These are phyloP conservation scores for Senna tora DNA, from an alignment of 306 rosid species.

Conservation along the genomic window DNA sequence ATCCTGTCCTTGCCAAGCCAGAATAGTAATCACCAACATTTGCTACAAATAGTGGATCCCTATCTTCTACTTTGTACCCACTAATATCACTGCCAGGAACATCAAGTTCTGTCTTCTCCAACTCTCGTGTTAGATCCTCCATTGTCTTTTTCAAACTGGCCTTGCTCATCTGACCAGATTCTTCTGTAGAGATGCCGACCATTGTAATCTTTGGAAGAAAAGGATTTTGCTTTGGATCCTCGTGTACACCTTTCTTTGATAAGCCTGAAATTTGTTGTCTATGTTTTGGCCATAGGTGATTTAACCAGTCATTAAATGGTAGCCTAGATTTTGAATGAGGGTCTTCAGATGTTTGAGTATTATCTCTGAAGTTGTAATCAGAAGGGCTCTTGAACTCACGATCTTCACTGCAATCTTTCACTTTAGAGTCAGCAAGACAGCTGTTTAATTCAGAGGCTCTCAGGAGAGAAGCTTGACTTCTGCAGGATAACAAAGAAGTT, in stretches of 20 bases:
- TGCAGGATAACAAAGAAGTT: slow-evolving; percentile 50
- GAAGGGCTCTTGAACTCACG: slow-evolving; percentile 43
- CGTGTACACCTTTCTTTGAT: slow-evolving; percentile 44
- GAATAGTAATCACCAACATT: slow-evolving; percentile 92
- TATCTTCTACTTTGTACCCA: slow-evolving; percentile 59
- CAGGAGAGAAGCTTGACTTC: slow-evolving; percentile 80
- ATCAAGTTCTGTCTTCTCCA: slow-evolving; percentile 75
- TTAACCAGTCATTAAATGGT: slow-evolving; percentile 67
- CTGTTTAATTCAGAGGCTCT: slow-evolving; percentile 56
- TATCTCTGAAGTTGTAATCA: slow-evolving; percentile 39
- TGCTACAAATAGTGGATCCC: slow-evolving; percentile 95
- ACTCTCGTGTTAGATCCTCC: slow-evolving; percentile 83
- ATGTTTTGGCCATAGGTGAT: slow-evolving; percentile 47
- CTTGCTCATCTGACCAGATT: slow-evolving; percentile 73
- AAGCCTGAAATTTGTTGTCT: slow-evolving; percentile 38
- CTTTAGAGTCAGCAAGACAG: slow-evolving; percentile 45
- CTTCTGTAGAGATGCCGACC: slow-evolving; percentile 91
- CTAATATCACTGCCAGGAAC: slow-evolving; percentile 36
- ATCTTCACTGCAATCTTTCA: slow-evolving; percentile 42
- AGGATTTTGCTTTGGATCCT: slow-evolving; percentile 48
- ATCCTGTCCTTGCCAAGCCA: slow-evolving; percentile 63
- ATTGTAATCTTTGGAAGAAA: slow-evolving; percentile 91
- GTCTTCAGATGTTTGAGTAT: slow-evolving; percentile 37
- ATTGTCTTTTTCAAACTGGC: slow-evolving; percentile 77
- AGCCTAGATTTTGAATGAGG: slow-evolving; percentile 42